These are phyloP conservation scores for Piloderma croceum DNA, from an alignment of 768 basidiomycete species.

Conservation along the genomic window DNA sequence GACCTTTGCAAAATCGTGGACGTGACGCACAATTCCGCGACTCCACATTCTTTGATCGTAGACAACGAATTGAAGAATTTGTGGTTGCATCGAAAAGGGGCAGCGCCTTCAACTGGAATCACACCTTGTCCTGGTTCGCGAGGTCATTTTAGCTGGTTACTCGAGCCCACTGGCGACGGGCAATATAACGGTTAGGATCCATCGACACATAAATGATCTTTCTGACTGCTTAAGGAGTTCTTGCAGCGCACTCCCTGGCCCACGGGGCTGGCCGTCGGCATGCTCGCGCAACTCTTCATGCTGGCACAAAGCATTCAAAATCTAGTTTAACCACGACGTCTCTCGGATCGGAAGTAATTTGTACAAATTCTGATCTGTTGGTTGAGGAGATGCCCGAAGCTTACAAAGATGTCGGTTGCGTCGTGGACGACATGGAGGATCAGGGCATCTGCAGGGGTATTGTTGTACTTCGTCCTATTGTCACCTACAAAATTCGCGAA, in stretches of 20 bases:
- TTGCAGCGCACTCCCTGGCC: conserved; percentile 30
- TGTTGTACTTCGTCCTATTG: conserved; percentile 29
- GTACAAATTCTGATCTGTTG: conserved; percentile 30
- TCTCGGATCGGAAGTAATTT: conserved; percentile 33
- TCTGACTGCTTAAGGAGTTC: not conserved
- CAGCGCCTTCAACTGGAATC: conserved; percentile 31
- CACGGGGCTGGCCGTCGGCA: conserved; percentile 35
- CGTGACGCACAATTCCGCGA: conserved; percentile 35
- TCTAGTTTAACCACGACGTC: conserved; percentile 25
- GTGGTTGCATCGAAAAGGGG: conserved; percentile 37
- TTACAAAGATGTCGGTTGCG: conserved; percentile 31
- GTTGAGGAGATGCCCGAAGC: conserved; percentile 36
- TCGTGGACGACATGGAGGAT: conserved; percentile 32
- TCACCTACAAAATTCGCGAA: conserved; percentile 33
- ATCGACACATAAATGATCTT: not conserved
- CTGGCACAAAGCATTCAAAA: conserved; percentile 24
- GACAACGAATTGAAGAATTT: conserved; percentile 17
- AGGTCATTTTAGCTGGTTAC: conserved; percentile 32
- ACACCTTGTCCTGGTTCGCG: conserved; percentile 36
- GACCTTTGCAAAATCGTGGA: conserved; percentile 28
- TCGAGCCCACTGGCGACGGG: conserved; percentile 30
- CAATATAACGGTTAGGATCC: conserved; percentile 25
- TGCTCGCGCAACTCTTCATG: conserved; percentile 29
- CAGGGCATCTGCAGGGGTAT: conserved; percentile 24
- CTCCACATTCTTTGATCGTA: conserved; percentile 15